Percentiles rank a stretch among this genome's conserved stretches.
Evolutionary conservation across 148 eudicot species (phyloP).

Genomic region (Rheum nobile): DNA sequence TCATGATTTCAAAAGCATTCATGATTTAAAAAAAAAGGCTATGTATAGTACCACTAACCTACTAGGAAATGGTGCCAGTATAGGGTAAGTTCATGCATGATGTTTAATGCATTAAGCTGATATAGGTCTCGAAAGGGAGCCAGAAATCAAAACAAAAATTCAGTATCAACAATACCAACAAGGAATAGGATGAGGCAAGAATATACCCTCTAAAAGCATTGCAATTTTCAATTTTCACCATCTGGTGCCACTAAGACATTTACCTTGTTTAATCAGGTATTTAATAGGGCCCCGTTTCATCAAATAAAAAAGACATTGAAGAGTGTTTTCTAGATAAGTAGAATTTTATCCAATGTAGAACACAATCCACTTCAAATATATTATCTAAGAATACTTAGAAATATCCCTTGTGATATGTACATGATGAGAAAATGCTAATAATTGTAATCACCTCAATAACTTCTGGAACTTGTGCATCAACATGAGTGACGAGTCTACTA

Average conservation of each 20-base stretch:
- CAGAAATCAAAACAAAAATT: not conserved
- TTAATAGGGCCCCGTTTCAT: not conserved
- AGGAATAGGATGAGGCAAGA: not conserved
- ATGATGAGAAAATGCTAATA: constrained; percentile 5
- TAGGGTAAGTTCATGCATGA: too few species aligned
- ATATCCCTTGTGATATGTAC: not conserved
- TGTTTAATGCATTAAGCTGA: too few species aligned
- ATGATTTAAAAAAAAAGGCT: too few species aligned
- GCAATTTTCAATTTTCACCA: not conserved
- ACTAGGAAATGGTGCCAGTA: too few species aligned
- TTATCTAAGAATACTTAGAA: not conserved
- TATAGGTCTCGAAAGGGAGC: too few species aligned
- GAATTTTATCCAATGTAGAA: not conserved
- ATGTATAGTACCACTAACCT: too few species aligned
- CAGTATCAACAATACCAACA: not conserved
- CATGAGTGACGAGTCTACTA: constrained; percentile 28
- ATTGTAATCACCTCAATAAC: constrained; percentile 58
- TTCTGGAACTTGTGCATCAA: constrained; percentile 83
- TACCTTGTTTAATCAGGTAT: not conserved
- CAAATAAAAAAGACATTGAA: not conserved
- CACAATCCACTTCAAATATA: not conserved
- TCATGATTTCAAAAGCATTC: too few species aligned
- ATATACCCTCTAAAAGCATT: not conserved
- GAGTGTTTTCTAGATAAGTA: not conserved
- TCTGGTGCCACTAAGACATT: not conserved